Evolutionary conservation across 2,329 filamentous ascomycete genomes (phyloP).

Genomic region (Pseudogymnoascus sp.): DNA sequence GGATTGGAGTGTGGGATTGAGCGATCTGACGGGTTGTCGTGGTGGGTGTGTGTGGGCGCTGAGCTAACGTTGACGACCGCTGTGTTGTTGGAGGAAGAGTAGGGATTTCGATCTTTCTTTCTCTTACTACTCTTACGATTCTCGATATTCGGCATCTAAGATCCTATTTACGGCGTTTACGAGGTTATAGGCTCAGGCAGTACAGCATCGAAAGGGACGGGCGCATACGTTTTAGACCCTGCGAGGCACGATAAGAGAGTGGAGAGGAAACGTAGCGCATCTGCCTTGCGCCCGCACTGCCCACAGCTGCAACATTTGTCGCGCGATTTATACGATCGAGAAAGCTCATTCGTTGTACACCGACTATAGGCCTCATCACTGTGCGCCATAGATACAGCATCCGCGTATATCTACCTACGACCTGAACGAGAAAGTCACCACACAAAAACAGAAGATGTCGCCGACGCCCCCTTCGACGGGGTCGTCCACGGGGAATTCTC

Average conservation of each 20-base stretch:
- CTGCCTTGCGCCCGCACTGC: neutral
- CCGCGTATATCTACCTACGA: neutral
- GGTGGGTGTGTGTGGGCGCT: neutral
- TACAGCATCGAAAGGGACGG: neutral
- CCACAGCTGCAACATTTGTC: neutral
- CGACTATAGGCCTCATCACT: no score
- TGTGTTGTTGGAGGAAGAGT: neutral
- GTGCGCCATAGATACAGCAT: neutral
- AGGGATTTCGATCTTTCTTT: neutral
- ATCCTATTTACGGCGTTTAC: no score
- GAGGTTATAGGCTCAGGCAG: no score
- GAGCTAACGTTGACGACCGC: neutral
- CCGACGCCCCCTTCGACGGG: slow-evolving; percentile 71
- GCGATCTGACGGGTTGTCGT: neutral
- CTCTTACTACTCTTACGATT: neutral
- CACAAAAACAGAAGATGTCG: slow-evolving; percentile 45
- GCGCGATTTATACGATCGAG: neutral
- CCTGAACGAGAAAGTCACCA: neutral
- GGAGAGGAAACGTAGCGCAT: neutral
- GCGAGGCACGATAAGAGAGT: neutral
- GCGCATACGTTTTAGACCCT: neutral
- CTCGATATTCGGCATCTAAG: neutral
- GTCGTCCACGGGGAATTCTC: slow-evolving; percentile 69
- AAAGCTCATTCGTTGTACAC: neutral
- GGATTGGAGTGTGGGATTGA: no score